Conservation (phyloP, 345 rosid species). For the Lagerstroemia speciosa region DNA sequence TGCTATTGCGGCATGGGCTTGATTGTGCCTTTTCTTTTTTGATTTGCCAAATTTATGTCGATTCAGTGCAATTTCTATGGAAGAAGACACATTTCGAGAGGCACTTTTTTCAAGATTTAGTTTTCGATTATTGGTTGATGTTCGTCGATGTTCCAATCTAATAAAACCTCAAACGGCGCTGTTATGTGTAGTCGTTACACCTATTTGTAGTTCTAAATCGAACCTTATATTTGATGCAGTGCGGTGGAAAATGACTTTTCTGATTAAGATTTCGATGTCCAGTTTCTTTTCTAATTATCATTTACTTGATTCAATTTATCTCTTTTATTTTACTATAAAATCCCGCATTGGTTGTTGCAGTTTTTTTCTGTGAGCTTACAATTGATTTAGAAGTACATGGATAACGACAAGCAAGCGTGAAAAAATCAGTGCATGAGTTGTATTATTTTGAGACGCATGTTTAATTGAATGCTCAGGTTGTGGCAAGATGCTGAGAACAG, state of each 20-base stretch:
- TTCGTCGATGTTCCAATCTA: too few species aligned
- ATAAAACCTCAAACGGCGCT: too few species aligned
- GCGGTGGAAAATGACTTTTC: too few species aligned
- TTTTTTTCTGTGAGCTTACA: neutral
- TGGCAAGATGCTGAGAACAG: slow-evolving; percentile 98
- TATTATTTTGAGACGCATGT: neutral
- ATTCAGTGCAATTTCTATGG: neutral
- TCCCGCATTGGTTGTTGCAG: neutral
- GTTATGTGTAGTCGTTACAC: too few species aligned
- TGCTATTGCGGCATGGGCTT: neutral
- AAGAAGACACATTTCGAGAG: neutral
- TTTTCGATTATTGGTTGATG: too few species aligned
- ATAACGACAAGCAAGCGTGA: neutral
- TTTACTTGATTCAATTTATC: neutral
- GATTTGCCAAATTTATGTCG: neutral
- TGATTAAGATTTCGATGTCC: too few species aligned
- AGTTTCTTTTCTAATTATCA: neutral
- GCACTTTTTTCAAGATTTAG: too few species aligned
- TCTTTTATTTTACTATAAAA: neutral
- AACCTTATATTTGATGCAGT: too few species aligned
- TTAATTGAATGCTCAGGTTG: slow-evolving; percentile 41
- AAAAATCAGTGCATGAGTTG: neutral
- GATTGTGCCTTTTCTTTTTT: neutral
- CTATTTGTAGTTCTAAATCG: too few species aligned
- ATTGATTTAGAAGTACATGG: neutral